Percentiles rank a stretch among this genome's conserved stretches.
These are phyloP conservation scores for Chaetomium strumarium DNA, from an alignment of 2,329 filamentous ascomycete genomes.

Conservation along the genomic window DNA sequence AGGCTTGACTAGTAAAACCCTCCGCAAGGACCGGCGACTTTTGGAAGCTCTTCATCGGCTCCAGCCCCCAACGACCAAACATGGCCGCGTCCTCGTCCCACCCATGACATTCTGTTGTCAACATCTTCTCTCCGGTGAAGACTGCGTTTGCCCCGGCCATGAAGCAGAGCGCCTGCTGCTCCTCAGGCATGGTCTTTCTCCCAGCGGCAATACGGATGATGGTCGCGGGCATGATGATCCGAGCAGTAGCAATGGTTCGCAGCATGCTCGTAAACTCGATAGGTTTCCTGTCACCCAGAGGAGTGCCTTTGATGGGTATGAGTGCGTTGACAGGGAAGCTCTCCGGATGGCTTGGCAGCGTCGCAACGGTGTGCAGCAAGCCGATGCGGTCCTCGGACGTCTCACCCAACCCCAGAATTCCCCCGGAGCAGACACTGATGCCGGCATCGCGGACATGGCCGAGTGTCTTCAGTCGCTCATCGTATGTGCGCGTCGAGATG, in stretches of 20 bases:
- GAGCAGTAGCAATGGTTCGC: slow-evolving; percentile 76
- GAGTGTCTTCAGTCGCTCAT: slow-evolving; percentile 77
- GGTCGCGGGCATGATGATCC: slow-evolving; percentile 75
- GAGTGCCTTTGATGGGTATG: slow-evolving; percentile 86
- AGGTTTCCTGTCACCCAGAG: slow-evolving; percentile 66
- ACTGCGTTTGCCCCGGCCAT: slow-evolving; percentile 90
- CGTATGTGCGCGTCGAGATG: slow-evolving; percentile 80
- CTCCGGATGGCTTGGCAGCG: slow-evolving; percentile 75
- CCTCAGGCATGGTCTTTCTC: slow-evolving; percentile 75
- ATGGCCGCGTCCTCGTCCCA: slow-evolving; percentile 84
- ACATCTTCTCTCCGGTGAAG: slow-evolving; percentile 92
- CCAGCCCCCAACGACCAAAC: slow-evolving; percentile 76
- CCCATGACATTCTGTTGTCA: slow-evolving; percentile 85
- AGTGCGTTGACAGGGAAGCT: slow-evolving; percentile 88
- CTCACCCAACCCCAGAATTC: slow-evolving; percentile 82
- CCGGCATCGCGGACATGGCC: slow-evolving; percentile 76
- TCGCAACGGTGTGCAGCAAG: slow-evolving; percentile 75
- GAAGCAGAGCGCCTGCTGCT: slow-evolving; percentile 85
- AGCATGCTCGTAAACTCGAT: slow-evolving; percentile 74
- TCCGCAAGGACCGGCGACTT: not conserved
- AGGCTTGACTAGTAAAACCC: not conserved
- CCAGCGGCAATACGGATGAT: slow-evolving; percentile 86
- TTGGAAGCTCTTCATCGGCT: slow-evolving; percentile 61
- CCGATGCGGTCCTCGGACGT: slow-evolving; percentile 72
- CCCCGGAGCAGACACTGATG: slow-evolving; percentile 84